Base-by-base conservation (phyloP, 106 monocot genomes). In the Dactylorhiza incarnata region DNA sequence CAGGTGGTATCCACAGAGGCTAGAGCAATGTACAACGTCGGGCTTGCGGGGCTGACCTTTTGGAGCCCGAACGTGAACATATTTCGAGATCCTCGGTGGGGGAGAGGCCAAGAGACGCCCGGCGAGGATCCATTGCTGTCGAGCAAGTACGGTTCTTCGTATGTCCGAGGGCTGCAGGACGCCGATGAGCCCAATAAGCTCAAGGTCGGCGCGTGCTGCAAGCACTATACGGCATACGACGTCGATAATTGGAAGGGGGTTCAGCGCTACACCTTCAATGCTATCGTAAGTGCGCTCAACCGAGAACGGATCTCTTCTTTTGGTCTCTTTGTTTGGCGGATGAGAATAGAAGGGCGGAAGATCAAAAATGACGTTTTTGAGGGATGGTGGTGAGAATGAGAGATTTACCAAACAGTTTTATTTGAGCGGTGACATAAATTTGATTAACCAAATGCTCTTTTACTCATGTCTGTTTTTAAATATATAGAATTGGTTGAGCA, bases 61-160 rank as follows among this genome's bases (percentile, higher is more conserved):
- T 97, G 94, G 97, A 97, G 97, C 74, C 97, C 97, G 5, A 94
- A 94, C 76, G 83, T 97, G 43, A 97, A 97, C 78, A 87, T 97
- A 51, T 89, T 94, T 73, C 76, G 97, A 0, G 94, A 97, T 70
- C 97, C 97, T 0, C 77, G 97, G 72, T 97, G 94, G 97, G 97
- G 97, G n/a, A 89, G 97, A 76, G 97, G 89, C 10, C 97, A 97
- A 77, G 97, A 97, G 86, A 97, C 97, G 0, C 93, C 94, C 0
- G 97, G 97, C 0, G 97, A 97, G 72, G 97, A 97, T 65, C 97
- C 97, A 7, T 43, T 87, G 76, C 81, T 94, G 0, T 72, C 86
- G 13, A 85, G 91, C 87, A 86, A 86, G 68, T 97, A 97, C 19
- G 94, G 86, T 7, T 68, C 75, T 11, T 81, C 86, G 15, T 97